Percentiles rank a stretch among this genome's conserved stretches.
phyloP scores from a whole-genome alignment of 345 rosid species.

The Raphanus sativus region DNA sequence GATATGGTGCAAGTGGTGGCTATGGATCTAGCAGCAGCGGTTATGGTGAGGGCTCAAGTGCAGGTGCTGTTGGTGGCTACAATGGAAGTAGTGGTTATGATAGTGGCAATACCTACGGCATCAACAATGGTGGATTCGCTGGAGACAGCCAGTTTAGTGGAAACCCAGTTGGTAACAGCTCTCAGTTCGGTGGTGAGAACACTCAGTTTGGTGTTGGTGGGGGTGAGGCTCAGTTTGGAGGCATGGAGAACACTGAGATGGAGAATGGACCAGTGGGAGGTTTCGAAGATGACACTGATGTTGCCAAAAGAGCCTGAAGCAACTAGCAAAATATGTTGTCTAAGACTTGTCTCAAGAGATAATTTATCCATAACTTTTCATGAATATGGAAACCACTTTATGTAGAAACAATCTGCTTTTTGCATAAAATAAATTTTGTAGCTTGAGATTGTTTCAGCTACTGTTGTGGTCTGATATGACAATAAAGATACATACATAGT shows the following conservation, averaged over 20 bases:
- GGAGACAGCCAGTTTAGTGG: constrained; percentile 34
- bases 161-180: constrained; percentile 14
- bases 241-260: constrained; percentile 14
- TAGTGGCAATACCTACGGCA: constrained; percentile 23
- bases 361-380: neutral
- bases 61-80: constrained; percentile 37
- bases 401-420: constrained; percentile 13
- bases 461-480: constrained; percentile 5
- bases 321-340: neutral
- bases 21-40: constrained; percentile 33
- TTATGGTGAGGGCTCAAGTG: constrained; percentile 29
- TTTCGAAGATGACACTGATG: constrained; percentile 43
- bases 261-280: constrained; percentile 37
- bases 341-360: constrained; percentile 9
- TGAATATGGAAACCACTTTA: neutral
- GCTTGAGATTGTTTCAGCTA: constrained; percentile 15
- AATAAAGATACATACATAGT: neutral
- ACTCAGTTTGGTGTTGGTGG: constrained; percentile 27
- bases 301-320: constrained; percentile 73
- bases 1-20: constrained; percentile 30
- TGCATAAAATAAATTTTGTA: constrained; percentile 20
- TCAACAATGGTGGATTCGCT: constrained; percentile 22
- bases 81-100: constrained; percentile 41
- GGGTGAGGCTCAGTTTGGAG: constrained; percentile 38
- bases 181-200: constrained; percentile 38